Evolutionary conservation across 2,329 filamentous ascomycete species (phyloP), one percentile per base, ranked within the genome.

Genomic region (Colletotrichum sp.): DNA sequence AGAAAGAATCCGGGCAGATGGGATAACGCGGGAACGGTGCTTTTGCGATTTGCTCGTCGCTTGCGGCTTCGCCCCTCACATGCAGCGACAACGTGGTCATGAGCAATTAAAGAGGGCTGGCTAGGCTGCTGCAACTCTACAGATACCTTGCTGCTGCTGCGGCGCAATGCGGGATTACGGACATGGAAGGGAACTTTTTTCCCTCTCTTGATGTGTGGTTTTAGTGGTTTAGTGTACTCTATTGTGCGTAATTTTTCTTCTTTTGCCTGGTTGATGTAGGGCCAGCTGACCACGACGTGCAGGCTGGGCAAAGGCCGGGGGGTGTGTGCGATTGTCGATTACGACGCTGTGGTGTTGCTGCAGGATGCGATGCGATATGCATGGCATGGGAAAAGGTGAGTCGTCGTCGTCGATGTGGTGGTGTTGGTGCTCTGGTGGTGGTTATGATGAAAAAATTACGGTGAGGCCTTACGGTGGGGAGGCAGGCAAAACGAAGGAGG

Each of bases 201-300:
- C n/a, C 5, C 26, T 28, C 30, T 52, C 38, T 43, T 5, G 36
- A 8, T 38, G 14, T 38, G 36, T 38, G 34, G 34, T 36, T 36
- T 36, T 7, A 16, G 34, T 36, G 34, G 36, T 38, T 2, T 38
- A 38, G 36, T 38, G 36, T 38, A 38, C 36, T 43, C 16, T 43
- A n/a, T 43, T 43, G 38, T n/a, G 38, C 38, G 38, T 43, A 18
- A 18, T 18, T 21, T 36, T 36, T 30, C 55, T 61, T 69, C 8
- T 69, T 32, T 36, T 34, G 59, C n/a, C 9, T 36, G 69, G 32
- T 32, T 69, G 55, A 48, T 18, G 52, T 43, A 62, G 34, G 68
- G 62, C 30, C 62, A 74, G 72, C 72, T 74, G 72, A 74, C 72
- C 68, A 55, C 55, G 62, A 67, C 55, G 63, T 72, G 72, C 72